Base-by-base conservation (phyloP, 768 basidiomycete genomes). In the Rhodotorula diobovata region DNA sequence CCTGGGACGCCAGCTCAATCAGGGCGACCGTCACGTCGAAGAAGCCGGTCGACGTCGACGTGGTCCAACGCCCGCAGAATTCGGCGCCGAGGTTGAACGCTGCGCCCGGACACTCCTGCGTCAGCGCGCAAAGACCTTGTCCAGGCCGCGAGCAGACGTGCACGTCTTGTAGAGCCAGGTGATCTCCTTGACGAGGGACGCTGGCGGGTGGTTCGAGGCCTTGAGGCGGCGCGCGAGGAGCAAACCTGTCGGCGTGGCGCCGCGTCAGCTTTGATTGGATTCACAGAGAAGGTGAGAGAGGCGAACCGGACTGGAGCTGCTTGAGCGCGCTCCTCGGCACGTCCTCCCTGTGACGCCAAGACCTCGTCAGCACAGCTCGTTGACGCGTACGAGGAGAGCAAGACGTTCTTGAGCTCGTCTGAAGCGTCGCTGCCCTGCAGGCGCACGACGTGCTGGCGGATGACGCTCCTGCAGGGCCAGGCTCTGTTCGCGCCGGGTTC, bases 131-230 rank as follows among this genome's bases (percentile, higher is more conserved):
- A 8, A 46, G 15, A 18, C 45, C 20, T 45, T 18, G 23, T 23
- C 4, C 7, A 25, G 21, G 46, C 21, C 7, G 32, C 21, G 45
- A 37, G 55, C 0, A 1, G 21, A 9, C 48, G 46, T 7, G 59
- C 68, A 37, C 8, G 62, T 51, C 50, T 63, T 63, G 56, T 63
- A 57, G 14, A 69, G 56, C 68, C 68, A 69, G 30, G 48, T 16
- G 4, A 69, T 2, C 35, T 59, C 53, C 41, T 69, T 57, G 30
- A 10, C 14, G 34, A 69, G 62, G 15, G 45, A 41, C 1, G n/a
- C 54, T 5, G 55, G 32, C n/a, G 30, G 3, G 9, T 57, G 21
- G 48, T 25, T 1, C 28, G n/a, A 2, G 6, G 14, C 14, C 16
- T 45, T 28, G 16, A 63, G 68, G 14, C 46, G 2, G 9, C 14